Conservation (phyloP, 352 stramenopile genomes). For the Lagenidium sp. region DNA sequence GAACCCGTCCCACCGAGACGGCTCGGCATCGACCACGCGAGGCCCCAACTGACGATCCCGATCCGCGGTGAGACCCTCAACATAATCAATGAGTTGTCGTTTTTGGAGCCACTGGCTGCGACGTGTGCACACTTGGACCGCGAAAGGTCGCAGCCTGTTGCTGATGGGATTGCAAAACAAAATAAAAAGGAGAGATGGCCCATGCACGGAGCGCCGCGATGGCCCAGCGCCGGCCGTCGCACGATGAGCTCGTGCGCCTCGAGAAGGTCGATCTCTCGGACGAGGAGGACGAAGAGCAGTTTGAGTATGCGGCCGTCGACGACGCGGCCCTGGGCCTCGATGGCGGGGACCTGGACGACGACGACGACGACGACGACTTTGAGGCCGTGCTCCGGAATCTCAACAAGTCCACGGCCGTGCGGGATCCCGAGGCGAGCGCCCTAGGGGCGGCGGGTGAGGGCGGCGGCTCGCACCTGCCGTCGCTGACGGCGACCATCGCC, state of each 20-base stretch:
- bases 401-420: conserved; percentile 35
- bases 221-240: conserved; percentile 15
- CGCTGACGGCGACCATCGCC: conserved; percentile 6
- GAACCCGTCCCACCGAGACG: no score
- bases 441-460: no score
- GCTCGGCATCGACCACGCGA: no score
- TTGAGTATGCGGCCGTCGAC: conserved; percentile 76
- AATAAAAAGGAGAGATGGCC: neutral
- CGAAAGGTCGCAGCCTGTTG: conserved; percentile 12
- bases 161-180: no score
- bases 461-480: conserved; percentile 9
- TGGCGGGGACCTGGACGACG: conserved; percentile 59
- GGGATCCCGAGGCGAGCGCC: conserved; percentile 6
- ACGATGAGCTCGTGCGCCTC: conserved; percentile 79
- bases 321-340: conserved; percentile 33
- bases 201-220: conserved; percentile 14
- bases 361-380: conserved; percentile 87
- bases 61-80: no score
- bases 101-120: no score
- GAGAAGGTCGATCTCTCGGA: conserved; percentile 82
- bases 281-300: conserved; percentile 76
- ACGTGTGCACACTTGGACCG: conserved; percentile 1
- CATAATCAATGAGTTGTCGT: no score
- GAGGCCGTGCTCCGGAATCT: conserved; percentile 72
- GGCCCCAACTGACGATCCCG: no score